These are phyloP conservation scores for Calonectria pteridis DNA, from an alignment of 2,329 filamentous ascomycete genomes.

Conservation along the genomic window DNA sequence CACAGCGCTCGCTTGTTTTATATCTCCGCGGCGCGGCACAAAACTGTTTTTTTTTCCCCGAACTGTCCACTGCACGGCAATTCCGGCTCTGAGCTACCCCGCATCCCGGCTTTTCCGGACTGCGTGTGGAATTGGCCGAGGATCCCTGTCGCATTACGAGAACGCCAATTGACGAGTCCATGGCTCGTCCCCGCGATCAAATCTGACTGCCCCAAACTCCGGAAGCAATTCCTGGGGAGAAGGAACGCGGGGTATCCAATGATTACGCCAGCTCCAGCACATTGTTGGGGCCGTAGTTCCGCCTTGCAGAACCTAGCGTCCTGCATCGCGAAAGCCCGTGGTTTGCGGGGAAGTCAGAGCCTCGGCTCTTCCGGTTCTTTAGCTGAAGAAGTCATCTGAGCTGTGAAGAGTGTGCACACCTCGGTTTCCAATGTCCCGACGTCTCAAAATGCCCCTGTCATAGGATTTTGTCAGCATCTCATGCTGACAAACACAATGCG, in stretches of 20 bases:
- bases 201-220: background rate
- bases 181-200: background rate
- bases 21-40: background rate
- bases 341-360: background rate
- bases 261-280: background rate
- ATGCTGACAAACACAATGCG: background rate
- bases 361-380: conserved; percentile 1
- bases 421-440: background rate
- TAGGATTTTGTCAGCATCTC: too few species aligned
- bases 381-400: background rate
- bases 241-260: conserved; percentile 14
- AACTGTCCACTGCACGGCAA: background rate
- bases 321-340: background rate
- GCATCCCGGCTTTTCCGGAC: conserved; percentile 22
- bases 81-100: background rate
- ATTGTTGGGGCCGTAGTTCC: background rate
- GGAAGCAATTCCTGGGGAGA: conserved; percentile 8
- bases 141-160: background rate
- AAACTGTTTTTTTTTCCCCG: background rate
- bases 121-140: background rate
- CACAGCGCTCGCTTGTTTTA: background rate
- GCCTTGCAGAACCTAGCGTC: background rate
- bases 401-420: background rate
- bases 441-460: background rate
- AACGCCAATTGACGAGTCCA: background rate